These are phyloP conservation scores for Sextonia rubra DNA, from an alignment of 164 flowering plant species.

Conservation along the genomic window DNA sequence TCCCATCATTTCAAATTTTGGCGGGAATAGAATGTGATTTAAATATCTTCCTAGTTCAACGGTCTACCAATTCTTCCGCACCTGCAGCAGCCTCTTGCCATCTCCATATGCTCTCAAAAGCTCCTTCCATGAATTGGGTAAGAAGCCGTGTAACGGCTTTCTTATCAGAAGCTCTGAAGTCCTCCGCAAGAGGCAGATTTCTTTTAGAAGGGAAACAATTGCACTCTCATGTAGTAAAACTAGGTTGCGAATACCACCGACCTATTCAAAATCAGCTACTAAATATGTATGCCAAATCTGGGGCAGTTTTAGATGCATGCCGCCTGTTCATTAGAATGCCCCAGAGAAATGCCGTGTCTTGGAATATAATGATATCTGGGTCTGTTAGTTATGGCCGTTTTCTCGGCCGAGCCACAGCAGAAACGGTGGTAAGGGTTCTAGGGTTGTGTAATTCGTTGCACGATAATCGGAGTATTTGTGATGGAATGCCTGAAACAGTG, in stretches of 20 bases:
- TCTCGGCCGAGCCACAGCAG: background rate
- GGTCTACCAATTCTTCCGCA: background rate
- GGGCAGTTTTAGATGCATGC: conserved; percentile 26
- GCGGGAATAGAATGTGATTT: background rate
- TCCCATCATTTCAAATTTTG: too few species aligned
- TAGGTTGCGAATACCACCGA: conserved; percentile 18
- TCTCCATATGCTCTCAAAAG: background rate
- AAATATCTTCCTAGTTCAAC: background rate
- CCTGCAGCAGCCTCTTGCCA: background rate
- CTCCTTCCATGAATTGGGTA: background rate
- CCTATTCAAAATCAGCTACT: conserved; percentile 43
- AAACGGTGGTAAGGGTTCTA: background rate
- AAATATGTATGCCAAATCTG: conserved; percentile 37
- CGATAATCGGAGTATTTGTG: conserved; percentile 19
- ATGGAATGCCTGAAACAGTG: conserved; percentile 18
- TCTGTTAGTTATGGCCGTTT: conserved; percentile 6
- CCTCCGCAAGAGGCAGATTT: conserved; percentile 28
- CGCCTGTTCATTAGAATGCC: conserved; percentile 57
- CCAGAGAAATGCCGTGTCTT: conserved; percentile 42
- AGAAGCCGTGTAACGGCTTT: conserved; percentile 15
- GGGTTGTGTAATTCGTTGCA: background rate
- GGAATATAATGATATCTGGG: conserved; percentile 56
- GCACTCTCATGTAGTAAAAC: conserved; percentile 34
- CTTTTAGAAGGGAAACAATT: conserved; percentile 36
- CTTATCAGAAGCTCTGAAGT: conserved; percentile 30